Conservation (phyloP, 306 rosid genomes). For the Aeschynomene evenia region DNA sequence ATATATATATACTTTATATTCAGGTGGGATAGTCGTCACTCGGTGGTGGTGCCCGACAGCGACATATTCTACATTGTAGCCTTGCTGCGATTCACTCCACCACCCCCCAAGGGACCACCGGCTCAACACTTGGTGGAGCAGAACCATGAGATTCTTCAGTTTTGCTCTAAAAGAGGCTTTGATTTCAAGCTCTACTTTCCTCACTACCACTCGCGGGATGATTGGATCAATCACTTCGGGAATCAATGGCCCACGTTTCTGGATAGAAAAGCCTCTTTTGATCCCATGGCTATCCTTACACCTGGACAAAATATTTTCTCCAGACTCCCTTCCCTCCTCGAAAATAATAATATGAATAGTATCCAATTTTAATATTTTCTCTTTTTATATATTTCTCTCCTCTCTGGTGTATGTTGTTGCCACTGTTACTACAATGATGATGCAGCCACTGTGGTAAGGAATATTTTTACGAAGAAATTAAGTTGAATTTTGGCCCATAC, state of each 20-base stretch:
- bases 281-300: constrained; percentile 82
- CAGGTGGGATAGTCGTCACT: constrained; percentile 93
- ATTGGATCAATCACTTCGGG: constrained; percentile 82
- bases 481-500: constrained; percentile 5
- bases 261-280: constrained; percentile 57
- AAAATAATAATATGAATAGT: not conserved
- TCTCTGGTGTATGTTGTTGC: not conserved
- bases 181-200: constrained; percentile 88
- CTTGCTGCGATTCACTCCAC: constrained; percentile 62
- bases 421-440: not conserved
- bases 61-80: constrained; percentile 89
- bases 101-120: constrained; percentile 55
- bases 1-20: too few relatives aligned
- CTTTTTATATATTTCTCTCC: not conserved
- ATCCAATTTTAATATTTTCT: not conserved
- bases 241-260: constrained; percentile 64
- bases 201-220: constrained; percentile 64
- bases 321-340: constrained; percentile 45
- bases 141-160: constrained; percentile 59
- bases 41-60: constrained; percentile 69
- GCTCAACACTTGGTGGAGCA: constrained; percentile 55
- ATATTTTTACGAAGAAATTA: constrained; percentile 33
- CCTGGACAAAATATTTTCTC: constrained; percentile 87
- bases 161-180: constrained; percentile 46
- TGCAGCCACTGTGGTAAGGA: constrained; percentile 33